Base-by-base conservation (phyloP, 2,329 filamentous ascomycete genomes). In the Alternaria sp. region DNA sequence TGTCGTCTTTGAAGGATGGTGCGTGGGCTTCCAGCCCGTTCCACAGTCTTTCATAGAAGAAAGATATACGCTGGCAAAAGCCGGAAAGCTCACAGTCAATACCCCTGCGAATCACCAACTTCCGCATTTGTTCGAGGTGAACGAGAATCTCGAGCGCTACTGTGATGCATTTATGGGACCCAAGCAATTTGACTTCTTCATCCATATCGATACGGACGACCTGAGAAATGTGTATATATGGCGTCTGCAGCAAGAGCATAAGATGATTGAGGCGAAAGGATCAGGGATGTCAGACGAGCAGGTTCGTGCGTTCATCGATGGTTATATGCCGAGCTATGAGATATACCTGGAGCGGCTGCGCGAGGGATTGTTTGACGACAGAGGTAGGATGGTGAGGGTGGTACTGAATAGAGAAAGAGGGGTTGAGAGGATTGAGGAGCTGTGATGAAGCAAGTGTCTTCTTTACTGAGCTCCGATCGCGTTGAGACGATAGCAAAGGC, bases 1-100 rank as follows among this genome's bases (percentile, higher is more conserved):
- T 7, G 85, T 97, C 22, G 87, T 97, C 52, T 89, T 97, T 64
- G 93, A 97, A 78, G 93, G 94, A 18, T 97, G 93, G 94, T 95
- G 91, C 76, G 88, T 96, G 12, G 94, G 93, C 3, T 97, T 97
- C 80, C 87, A 89, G 6, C 78, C 90, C 0, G 78, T 94, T 12
- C 69, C 80, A n/a, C 82, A 85, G 5, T 75, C 87, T 4, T 82
- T 84, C 28, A 75, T 88, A 4, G 83, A 83, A 67, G 81, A 82
- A 73, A 85, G 84, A 62, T 87, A 86, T 76, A 79, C 81, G 51
- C 77, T 86, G 75, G 75, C 87, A 76, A 34, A 82, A 84, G 44
- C 86, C 77, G 49, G 82, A 83, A 55, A 80, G 76, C 68, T 70
- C 14, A 44, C 68, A 0, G 41, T 74, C 38, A 87, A 76, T 65